phyloP scores from a whole-genome alignment of 1,139 yeast genomes.

The Suhomyces chickasaworum region DNA sequence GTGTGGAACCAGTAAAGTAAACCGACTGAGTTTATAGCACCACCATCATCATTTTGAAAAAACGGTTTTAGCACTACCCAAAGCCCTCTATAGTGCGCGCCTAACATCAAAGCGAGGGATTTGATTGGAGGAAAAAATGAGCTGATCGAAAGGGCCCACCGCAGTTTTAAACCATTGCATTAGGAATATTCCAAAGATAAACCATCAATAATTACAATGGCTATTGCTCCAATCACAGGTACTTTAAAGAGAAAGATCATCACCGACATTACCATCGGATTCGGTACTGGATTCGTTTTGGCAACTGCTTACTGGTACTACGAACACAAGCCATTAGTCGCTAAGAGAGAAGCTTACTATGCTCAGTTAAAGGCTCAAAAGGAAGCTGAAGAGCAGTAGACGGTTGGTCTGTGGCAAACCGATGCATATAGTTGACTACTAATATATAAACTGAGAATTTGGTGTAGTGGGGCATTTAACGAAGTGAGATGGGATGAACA shows the following conservation, averaged over 20 bases:
- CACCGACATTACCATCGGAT: constrained; percentile 76
- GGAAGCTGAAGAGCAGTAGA: constrained; percentile 56
- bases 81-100: constrained; percentile 3
- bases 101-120: constrained; percentile 6
- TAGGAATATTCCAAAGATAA: constrained; percentile 2
- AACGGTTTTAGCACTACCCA: constrained; percentile 9
- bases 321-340: constrained; percentile 73
- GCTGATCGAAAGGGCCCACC: constrained; percentile 19
- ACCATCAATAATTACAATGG: constrained; percentile 47
- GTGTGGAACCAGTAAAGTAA: background rate
- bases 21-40: constrained; percentile 1
- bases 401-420: constrained; percentile 5
- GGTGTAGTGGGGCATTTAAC: background rate
- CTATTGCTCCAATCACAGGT: constrained; percentile 90
- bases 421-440: constrained; percentile 3
- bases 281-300: constrained; percentile 44
- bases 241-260: constrained; percentile 79
- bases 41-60: constrained; percentile 6
- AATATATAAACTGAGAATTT: constrained; percentile 1
- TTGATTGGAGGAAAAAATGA: constrained; percentile 22
- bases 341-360: constrained; percentile 83
- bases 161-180: constrained; percentile 3
- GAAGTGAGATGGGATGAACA: background rate
- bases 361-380: constrained; percentile 72
- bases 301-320: constrained; percentile 71